Conservation (phyloP, 371 early-diverging fungal genomes). For the Coemansia sp. region DNA sequence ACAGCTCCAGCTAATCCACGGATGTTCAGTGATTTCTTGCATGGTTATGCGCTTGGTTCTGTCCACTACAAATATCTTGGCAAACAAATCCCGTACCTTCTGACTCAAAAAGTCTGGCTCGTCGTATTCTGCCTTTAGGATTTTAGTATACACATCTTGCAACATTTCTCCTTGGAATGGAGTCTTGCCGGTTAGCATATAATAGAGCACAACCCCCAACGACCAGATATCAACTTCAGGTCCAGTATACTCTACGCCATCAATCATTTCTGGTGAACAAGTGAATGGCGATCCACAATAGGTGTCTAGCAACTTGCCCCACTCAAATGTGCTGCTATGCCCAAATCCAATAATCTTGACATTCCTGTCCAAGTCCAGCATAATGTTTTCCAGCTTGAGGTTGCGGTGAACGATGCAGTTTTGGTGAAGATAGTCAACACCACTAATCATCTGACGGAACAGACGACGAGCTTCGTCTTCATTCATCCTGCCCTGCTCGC, state of each 20-base stretch:
- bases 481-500: slow-evolving; percentile 76
- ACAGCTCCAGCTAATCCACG: background rate
- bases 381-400: slow-evolving; percentile 62
- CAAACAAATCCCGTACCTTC: background rate
- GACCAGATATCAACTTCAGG: slow-evolving; percentile 3
- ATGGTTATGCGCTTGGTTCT: slow-evolving; percentile 6
- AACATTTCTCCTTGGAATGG: slow-evolving; percentile 1
- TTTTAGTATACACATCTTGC: background rate
- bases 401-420: slow-evolving; percentile 90
- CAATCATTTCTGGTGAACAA: slow-evolving; percentile 1
- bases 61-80: slow-evolving; percentile 2
- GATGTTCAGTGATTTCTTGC: slow-evolving; percentile 3
- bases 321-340: background rate
- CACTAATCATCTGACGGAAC: slow-evolving; percentile 82
- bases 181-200: background rate
- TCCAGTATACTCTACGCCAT: background rate
- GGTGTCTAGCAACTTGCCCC: slow-evolving; percentile 2
- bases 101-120: background rate
- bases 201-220: background rate
- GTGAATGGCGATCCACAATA: background rate
- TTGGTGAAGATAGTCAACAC: slow-evolving; percentile 81
- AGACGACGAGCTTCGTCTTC: slow-evolving; percentile 72
- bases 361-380: background rate
- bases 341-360: background rate
- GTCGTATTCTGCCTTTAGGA: background rate